These are phyloP conservation scores for Zoysia japonica DNA, from an alignment of 176 grass and related monocot species.

Conservation along the genomic window DNA sequence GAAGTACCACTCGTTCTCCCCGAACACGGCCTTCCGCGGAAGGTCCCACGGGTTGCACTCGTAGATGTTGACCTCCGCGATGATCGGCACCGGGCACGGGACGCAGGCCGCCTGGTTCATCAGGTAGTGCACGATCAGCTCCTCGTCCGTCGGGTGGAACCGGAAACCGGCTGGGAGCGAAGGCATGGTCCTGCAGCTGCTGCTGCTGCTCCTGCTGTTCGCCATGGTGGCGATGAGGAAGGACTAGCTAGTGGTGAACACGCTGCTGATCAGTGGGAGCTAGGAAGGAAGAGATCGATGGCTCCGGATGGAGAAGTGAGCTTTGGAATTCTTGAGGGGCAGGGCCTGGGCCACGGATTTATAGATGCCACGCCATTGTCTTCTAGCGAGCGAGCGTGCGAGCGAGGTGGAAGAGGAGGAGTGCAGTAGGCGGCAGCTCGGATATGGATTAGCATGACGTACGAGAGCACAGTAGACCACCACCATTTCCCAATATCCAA, in stretches of 20 bases:
- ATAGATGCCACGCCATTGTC: constrained; percentile 12
- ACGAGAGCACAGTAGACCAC: background rate
- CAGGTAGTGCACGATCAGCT: constrained; percentile 79
- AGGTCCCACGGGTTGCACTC: constrained; percentile 87
- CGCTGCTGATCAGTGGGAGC: background rate
- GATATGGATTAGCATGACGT: background rate
- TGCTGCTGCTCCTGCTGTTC: background rate
- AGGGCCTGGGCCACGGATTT: constrained; percentile 17
- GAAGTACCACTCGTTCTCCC: constrained; percentile 77
- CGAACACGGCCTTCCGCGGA: constrained; percentile 64
- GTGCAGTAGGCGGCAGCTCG: background rate
- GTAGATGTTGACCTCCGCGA: constrained; percentile 96
- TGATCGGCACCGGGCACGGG: constrained; percentile 48
- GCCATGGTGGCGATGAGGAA: constrained; percentile 1
- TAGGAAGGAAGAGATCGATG: background rate
- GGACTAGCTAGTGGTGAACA: background rate
- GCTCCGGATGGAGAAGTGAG: background rate
- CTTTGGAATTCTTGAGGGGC: constrained; percentile 46
- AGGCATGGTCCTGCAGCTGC: background rate
- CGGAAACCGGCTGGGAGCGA: constrained; percentile 72
- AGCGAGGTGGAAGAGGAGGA: background rate
- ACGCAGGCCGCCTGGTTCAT: constrained; percentile 46
- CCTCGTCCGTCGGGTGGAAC: constrained; percentile 79
- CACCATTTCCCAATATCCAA: background rate
- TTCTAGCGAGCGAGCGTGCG: background rate